A percentile compares a stretch with the other conserved stretches of the same genome.
Conservation (phyloP, 768 basidiomycete genomes). For the Phylloporus sp. region DNA sequence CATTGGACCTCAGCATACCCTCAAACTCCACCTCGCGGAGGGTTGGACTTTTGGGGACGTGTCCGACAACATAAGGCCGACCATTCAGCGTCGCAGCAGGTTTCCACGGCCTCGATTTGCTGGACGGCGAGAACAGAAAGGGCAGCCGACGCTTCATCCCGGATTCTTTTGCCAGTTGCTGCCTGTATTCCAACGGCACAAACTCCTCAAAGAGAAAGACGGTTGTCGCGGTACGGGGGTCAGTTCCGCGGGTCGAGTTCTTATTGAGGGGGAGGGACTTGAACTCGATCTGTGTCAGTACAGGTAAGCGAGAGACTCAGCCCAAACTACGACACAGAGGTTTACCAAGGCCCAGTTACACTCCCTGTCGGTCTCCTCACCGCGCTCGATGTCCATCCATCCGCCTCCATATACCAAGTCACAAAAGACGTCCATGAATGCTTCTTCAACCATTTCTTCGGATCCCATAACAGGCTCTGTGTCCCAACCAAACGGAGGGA, state of each 20-base stretch:
- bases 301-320: conserved; percentile 1
- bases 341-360: conserved; percentile 91
- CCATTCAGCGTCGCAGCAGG: conserved; percentile 80
- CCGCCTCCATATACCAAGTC: conserved; percentile 79
- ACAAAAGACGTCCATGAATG: conserved; percentile 84
- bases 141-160: conserved; percentile 60
- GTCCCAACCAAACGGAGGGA: conserved; percentile 91
- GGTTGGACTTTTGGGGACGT: conserved; percentile 51
- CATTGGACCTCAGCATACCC: conserved; percentile 57
- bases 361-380: conserved; percentile 72
- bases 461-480: conserved; percentile 75
- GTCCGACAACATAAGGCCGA: conserved; percentile 63
- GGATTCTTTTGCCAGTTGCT: conserved; percentile 59
- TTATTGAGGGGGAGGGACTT: conserved; percentile 60
- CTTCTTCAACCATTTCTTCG: conserved; percentile 85
- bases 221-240: conserved; percentile 69
- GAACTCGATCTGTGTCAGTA: conserved; percentile 72
- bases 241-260: conserved; percentile 27
- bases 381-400: conserved; percentile 76
- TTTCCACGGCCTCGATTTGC: conserved; percentile 61
- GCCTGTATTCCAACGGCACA: conserved; percentile 83
- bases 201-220: conserved; percentile 91
- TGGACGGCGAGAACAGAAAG: conserved; percentile 56
- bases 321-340: not conserved
- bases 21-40: conserved; percentile 77